phyloP scores from a whole-genome alignment of 78 protist species.

The Guillardia theta region DNA sequence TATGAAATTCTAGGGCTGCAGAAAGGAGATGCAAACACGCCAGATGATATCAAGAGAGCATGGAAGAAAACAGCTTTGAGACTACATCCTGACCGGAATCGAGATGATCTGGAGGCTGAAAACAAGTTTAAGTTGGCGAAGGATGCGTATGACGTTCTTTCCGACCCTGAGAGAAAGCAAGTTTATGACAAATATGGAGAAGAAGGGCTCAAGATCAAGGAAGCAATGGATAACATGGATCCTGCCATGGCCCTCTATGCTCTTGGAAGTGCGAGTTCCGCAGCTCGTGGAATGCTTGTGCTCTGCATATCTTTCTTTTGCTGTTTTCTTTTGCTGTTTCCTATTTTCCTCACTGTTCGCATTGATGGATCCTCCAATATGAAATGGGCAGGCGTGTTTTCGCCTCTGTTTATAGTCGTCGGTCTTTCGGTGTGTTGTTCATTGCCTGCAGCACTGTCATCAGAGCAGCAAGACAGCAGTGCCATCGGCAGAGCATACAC shows the following conservation, averaged over 20 bases:
- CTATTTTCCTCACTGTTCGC: neutral
- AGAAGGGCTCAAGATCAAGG: conserved; percentile 71
- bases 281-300: neutral
- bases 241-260: neutral
- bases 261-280: neutral
- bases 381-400: neutral
- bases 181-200: conserved; percentile 90
- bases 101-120: neutral
- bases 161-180: conserved; percentile 79
- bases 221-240: neutral
- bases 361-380: neutral
- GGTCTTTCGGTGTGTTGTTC: neutral
- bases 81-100: neutral
- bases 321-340: neutral
- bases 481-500: no score
- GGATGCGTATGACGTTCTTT: conserved; percentile 87
- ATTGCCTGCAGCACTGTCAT: no score
- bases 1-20: neutral
- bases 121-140: conserved; percentile 83
- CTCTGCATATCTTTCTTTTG: neutral
- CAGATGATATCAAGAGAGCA: neutral
- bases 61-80: neutral
- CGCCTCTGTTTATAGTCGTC: neutral
- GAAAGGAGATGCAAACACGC: neutral
- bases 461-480: no score